phyloP scores from a whole-genome alignment of 2,329 filamentous ascomycete genomes.

The Lachnellula arida region DNA sequence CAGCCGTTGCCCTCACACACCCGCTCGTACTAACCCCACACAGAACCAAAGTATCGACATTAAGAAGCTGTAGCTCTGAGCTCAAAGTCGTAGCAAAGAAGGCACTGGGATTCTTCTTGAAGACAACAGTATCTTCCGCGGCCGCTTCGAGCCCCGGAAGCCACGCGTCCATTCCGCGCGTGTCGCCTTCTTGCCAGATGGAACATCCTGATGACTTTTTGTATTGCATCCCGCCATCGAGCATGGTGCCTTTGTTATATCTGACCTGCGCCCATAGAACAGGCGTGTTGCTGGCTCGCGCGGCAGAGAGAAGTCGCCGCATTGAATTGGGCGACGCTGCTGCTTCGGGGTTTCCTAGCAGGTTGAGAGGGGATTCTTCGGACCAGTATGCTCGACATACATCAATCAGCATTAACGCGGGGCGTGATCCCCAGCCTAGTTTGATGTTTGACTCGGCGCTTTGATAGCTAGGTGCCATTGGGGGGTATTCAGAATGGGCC shows the following conservation, averaged over 20 bases:
- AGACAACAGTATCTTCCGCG: slow-evolving; percentile 34
- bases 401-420: slow-evolving; percentile 42
- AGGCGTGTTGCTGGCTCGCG: slow-evolving; percentile 35
- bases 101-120: slow-evolving; percentile 41
- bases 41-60: slow-evolving; percentile 41
- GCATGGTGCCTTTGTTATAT: slow-evolving; percentile 41
- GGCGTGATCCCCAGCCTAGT: slow-evolving; percentile 41
- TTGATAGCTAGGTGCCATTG: too few species aligned
- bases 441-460: not conserved
- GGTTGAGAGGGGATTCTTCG: slow-evolving; percentile 38
- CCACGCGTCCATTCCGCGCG: slow-evolving; percentile 36
- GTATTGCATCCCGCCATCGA: slow-evolving; percentile 42
- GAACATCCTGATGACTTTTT: slow-evolving; percentile 39
- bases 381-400: slow-evolving; percentile 45
- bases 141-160: slow-evolving; percentile 37
- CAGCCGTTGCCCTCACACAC: slow-evolving; percentile 40
- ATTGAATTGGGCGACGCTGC: slow-evolving; percentile 36
- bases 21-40: slow-evolving; percentile 45
- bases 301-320: slow-evolving; percentile 36
- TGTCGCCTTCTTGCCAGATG: slow-evolving; percentile 39
- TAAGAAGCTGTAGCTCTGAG: slow-evolving; percentile 35
- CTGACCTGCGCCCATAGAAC: slow-evolving; percentile 42
- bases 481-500: too few species aligned
- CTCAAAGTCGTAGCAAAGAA: slow-evolving; percentile 43
- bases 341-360: slow-evolving; percentile 35